These are phyloP conservation scores for Gossypium herbaceum DNA, from an alignment of 345 rosid genomes.

Conservation along the genomic window DNA sequence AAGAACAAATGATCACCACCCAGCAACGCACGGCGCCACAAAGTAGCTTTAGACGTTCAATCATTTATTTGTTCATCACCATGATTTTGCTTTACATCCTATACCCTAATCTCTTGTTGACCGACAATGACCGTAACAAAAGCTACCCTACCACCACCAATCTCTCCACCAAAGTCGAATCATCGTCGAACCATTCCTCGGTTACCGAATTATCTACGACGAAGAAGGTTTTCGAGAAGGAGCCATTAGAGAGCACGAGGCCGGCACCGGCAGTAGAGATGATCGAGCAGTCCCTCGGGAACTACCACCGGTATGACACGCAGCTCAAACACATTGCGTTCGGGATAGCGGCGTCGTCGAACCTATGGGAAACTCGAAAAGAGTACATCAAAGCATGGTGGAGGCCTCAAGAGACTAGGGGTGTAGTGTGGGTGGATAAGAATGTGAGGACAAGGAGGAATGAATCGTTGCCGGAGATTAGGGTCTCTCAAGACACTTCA, in stretches of 20 bases:
- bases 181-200: neutral
- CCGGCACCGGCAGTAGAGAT: neutral
- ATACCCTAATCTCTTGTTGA: slow-evolving; percentile 44
- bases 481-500: slow-evolving; percentile 59
- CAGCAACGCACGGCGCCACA: slow-evolving; percentile 28
- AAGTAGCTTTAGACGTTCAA: slow-evolving; percentile 24
- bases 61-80: slow-evolving; percentile 49
- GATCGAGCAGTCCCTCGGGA: neutral
- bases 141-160: slow-evolving; percentile 11
- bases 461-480: slow-evolving; percentile 57
- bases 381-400: slow-evolving; percentile 82
- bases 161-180: slow-evolving; percentile 16
- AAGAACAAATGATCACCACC: slow-evolving; percentile 11
- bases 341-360: slow-evolving; percentile 69
- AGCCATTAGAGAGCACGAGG: neutral
- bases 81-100: slow-evolving; percentile 41
- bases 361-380: slow-evolving; percentile 66
- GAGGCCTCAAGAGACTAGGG: slow-evolving; percentile 64
- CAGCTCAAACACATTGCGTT: slow-evolving; percentile 62
- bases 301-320: slow-evolving; percentile 26
- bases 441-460: slow-evolving; percentile 31
- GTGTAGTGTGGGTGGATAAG: slow-evolving; percentile 72
- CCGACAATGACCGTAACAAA: slow-evolving; percentile 13
- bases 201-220: slow-evolving; percentile 11
- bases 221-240: neutral